A percentile compares a stretch with the other conserved stretches of the same genome.
Conservation (phyloP, 2,329 filamentous ascomycete species). For the Aureobasidium namibiae region DNA sequence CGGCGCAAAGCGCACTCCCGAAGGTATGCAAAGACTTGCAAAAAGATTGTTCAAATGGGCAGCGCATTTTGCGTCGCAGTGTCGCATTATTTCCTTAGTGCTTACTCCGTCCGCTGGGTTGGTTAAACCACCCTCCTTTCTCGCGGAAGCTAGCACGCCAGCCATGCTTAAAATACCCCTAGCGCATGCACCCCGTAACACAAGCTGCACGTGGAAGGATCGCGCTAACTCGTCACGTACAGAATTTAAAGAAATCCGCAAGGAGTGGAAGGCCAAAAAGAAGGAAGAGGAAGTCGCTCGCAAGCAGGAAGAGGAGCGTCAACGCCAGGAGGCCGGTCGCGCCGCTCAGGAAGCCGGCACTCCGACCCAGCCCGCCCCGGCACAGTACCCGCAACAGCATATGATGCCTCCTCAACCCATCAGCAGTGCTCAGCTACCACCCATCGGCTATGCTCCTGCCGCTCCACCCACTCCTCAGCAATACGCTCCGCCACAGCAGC, state of each 20-base stretch:
- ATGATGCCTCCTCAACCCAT: constrained; percentile 39
- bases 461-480: constrained; percentile 36
- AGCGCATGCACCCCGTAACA: constrained; percentile 23
- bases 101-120: constrained; percentile 19
- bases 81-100: constrained; percentile 15
- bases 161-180: constrained; percentile 21
- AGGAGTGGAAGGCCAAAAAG: constrained; percentile 98
- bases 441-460: constrained; percentile 44
- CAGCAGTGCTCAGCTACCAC: constrained; percentile 41
- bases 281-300: constrained; percentile 92
- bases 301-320: constrained; percentile 81
- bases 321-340: constrained; percentile 57
- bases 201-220: constrained; percentile 16
- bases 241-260: constrained; percentile 99
- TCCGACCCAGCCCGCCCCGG: constrained; percentile 40
- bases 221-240: constrained; percentile 30
- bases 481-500: constrained; percentile 38
- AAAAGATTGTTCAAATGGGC: neutral
- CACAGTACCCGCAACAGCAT: constrained; percentile 35
- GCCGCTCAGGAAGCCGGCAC: constrained; percentile 45
- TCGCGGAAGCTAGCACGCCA: constrained; percentile 24
- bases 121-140: constrained; percentile 19
- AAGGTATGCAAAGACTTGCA: constrained; percentile 58
- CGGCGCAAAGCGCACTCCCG: constrained; percentile 85
- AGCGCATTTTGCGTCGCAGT: neutral